phyloP scores from a whole-genome alignment of 331 rosid species.

The Rhamnella rubrinervis region DNA sequence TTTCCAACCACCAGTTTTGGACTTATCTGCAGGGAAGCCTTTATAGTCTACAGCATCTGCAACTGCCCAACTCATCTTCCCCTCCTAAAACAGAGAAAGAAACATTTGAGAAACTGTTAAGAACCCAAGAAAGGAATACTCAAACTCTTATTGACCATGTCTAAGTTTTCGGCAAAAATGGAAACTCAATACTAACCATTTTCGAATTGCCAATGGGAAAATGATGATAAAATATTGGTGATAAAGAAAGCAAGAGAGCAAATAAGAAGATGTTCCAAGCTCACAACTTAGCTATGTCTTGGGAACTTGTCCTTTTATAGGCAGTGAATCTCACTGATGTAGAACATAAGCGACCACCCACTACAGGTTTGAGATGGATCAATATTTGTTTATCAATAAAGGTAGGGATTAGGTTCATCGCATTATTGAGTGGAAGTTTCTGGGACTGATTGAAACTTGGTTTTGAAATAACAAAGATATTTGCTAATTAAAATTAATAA shows the following conservation, averaged over 20 bases:
- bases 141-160: too few relatives aligned
- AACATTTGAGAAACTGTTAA: conserved; percentile 11
- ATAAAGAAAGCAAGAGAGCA: conserved; percentile 13
- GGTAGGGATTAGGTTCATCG: conserved; percentile 41
- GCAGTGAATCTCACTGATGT: conserved; percentile 26
- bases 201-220: conserved; percentile 20
- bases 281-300: conserved; percentile 30
- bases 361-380: conserved; percentile 15
- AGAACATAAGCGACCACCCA: conserved; percentile 34
- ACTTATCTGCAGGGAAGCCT: conserved; percentile 71
- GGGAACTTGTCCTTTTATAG: conserved; percentile 57
- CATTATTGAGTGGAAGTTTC: conserved; percentile 47
- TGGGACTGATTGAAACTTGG: conserved; percentile 32
- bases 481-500: neutral
- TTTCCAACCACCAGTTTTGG: conserved; percentile 89
- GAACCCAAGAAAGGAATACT: neutral
- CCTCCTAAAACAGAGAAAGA: conserved; percentile 46
- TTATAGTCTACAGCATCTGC: conserved; percentile 76
- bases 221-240: conserved; percentile 8
- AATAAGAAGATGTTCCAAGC: conserved; percentile 21
- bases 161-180: conserved; percentile 7
- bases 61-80: conserved; percentile 60
- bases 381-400: conserved; percentile 23
- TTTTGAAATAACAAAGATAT: conserved; percentile 23
- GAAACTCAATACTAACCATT: conserved; percentile 41